Percentiles rank a stretch among this genome's conserved stretches.
phyloP scores from a whole-genome alignment of 306 rosid genomes.

The Trifolium repens region DNA sequence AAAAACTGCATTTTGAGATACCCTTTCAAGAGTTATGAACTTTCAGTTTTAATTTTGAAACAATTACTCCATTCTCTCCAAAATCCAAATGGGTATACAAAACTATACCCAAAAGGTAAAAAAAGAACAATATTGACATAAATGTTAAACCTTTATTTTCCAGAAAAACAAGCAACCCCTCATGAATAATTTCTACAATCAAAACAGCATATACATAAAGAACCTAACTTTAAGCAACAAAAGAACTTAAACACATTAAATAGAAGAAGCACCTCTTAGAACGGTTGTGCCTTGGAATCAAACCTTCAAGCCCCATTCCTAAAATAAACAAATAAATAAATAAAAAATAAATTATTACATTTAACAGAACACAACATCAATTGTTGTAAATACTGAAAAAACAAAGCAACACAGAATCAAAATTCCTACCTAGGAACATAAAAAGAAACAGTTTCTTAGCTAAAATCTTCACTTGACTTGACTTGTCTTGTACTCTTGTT shows the following conservation, averaged over 20 bases:
- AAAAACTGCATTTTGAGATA: slow-evolving; percentile 13
- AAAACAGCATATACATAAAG: slow-evolving; percentile 19
- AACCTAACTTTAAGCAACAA: slow-evolving; percentile 39
- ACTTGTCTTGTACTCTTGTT: slow-evolving; percentile 43
- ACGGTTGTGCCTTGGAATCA: slow-evolving; percentile 62
- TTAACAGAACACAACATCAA: slow-evolving; percentile 7
- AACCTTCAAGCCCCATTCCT: slow-evolving; percentile 72
- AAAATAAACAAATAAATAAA: too few relatives aligned
- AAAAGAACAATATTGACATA: slow-evolving; percentile 6
- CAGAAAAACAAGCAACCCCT: slow-evolving; percentile 27
- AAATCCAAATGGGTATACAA: slow-evolving; percentile 35
- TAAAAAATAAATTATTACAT: slow-evolving; percentile 38
- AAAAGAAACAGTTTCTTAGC: slow-evolving; percentile 29
- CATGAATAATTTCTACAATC: slow-evolving; percentile 32
- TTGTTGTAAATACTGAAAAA: not conserved
- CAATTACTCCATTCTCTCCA: slow-evolving; percentile 30
- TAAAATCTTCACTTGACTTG: slow-evolving; percentile 48
- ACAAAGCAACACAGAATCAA: slow-evolving; percentile 31
- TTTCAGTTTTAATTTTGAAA: slow-evolving; percentile 34
- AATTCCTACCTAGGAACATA: slow-evolving; percentile 51
- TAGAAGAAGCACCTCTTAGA: slow-evolving; percentile 65
- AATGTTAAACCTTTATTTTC: slow-evolving; percentile 48
- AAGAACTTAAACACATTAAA: slow-evolving; percentile 9
- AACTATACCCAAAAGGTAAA: slow-evolving; percentile 25
- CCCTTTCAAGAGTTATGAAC: slow-evolving; percentile 26